Conservation (phyloP, 495 filamentous ascomycete species). For the Talaromyces proteolyticus region DNA sequence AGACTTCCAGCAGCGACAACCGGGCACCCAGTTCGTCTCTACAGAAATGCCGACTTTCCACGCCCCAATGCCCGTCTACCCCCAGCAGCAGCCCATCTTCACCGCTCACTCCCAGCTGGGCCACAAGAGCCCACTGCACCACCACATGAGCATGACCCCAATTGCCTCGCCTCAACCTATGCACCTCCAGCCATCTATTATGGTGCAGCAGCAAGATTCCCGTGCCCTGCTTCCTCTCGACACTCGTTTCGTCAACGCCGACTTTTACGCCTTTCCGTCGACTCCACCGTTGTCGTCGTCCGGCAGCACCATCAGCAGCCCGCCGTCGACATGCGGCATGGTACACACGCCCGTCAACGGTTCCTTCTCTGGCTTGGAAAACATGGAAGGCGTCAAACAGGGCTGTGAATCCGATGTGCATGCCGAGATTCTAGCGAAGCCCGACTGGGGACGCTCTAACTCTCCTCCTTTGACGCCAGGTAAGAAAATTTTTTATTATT, state of each 20-base stretch:
- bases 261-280: slow-evolving; percentile 72
- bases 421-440: slow-evolving; percentile 67
- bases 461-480: slow-evolving; percentile 92
- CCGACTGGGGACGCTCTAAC: slow-evolving; percentile 68
- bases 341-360: slow-evolving; percentile 79
- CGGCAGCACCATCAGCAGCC: slow-evolving; percentile 80
- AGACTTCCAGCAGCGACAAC: slow-evolving; percentile 67
- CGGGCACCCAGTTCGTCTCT: slow-evolving; percentile 72
- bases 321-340: slow-evolving; percentile 68
- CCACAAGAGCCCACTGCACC: slow-evolving; percentile 53
- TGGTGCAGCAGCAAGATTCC: slow-evolving; percentile 54
- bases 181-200: slow-evolving; percentile 67
- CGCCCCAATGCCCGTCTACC: slow-evolving; percentile 37
- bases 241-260: slow-evolving; percentile 62
- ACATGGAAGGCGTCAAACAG: slow-evolving; percentile 75
- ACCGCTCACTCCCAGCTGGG: slow-evolving; percentile 61
- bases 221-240: slow-evolving; percentile 71
- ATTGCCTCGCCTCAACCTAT: slow-evolving; percentile 74
- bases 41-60: slow-evolving; percentile 39
- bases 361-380: slow-evolving; percentile 68
- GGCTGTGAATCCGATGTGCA: slow-evolving; percentile 70
- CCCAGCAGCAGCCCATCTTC: slow-evolving; percentile 28
- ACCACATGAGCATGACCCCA: slow-evolving; percentile 60
- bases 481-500: slow-evolving; percentile 48
- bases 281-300: slow-evolving; percentile 86